phyloP scores from a whole-genome alignment of 1,139 yeast species.

The Yamadazyma songkhlaensis region DNA sequence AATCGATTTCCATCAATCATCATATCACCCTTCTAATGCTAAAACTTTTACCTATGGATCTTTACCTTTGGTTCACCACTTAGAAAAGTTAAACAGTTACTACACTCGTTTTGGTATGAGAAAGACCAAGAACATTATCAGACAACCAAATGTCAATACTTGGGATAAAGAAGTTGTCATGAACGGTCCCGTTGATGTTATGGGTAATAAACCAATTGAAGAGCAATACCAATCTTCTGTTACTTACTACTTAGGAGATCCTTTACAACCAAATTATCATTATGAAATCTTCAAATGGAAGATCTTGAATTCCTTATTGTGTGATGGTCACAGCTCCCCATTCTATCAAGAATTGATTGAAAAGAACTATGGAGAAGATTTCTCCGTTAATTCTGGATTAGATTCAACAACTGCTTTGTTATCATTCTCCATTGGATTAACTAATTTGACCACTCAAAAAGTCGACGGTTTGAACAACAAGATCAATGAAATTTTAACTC shows the following conservation, averaged over 20 bases:
- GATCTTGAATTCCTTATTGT: conserved; percentile 65
- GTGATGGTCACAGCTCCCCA: conserved; percentile 93
- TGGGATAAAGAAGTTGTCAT: conserved; percentile 17
- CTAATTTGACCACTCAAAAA: conserved; percentile 60
- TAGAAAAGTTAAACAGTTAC: conserved; percentile 53
- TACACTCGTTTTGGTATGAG: conserved; percentile 56
- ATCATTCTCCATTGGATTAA: conserved; percentile 82
- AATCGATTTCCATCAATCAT: conserved; percentile 64
- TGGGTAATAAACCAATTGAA: conserved; percentile 57
- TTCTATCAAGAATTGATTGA: conserved; percentile 83
- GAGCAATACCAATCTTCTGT: conserved; percentile 77
- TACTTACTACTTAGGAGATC: conserved; percentile 84
- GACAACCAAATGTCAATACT: conserved; percentile 24
- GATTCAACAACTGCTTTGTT: conserved; percentile 80
- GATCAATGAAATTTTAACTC: conserved; percentile 39
- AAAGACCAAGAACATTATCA: conserved; percentile 20
- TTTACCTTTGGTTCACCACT: conserved; percentile 60
- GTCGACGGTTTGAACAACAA: conserved; percentile 44
- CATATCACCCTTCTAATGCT: conserved; percentile 90
- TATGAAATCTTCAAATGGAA: conserved; percentile 75
- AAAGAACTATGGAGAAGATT: conserved; percentile 81
- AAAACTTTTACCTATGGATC: conserved; percentile 87
- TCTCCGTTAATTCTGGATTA: conserved; percentile 82
- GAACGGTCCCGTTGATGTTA: conserved; percentile 81
- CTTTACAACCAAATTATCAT: conserved; percentile 49